Percentiles rank a stretch among this genome's conserved stretches.
These are phyloP conservation scores for Zygosaccharomyces sapae DNA, from an alignment of 1,139 yeast genomes.

Conservation along the genomic window DNA sequence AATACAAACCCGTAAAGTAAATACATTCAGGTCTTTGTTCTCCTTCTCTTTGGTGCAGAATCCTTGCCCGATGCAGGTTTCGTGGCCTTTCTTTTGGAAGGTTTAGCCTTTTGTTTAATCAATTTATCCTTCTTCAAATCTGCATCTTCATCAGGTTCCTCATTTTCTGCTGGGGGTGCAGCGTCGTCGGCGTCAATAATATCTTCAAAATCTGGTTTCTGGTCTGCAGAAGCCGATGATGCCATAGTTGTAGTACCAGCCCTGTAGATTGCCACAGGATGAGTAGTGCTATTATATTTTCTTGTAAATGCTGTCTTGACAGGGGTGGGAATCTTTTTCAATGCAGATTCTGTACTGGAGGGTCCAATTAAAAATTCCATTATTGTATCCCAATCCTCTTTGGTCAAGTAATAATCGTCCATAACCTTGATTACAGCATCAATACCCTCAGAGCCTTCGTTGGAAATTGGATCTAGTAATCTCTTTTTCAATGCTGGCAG, in stretches of 20 bases:
- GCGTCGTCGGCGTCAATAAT: conserved; percentile 61
- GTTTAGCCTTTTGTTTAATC: conserved; percentile 46
- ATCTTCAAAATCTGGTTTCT: conserved; percentile 58
- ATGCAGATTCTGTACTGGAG: conserved; percentile 43
- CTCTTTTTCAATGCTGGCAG: conserved; percentile 58
- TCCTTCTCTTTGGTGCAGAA: conserved; percentile 28
- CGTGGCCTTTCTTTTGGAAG: conserved; percentile 30
- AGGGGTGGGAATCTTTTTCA: conserved; percentile 66
- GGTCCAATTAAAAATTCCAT: conserved; percentile 78
- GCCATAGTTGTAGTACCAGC: conserved; percentile 39
- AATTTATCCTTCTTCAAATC: conserved; percentile 54
- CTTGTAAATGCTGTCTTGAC: conserved; percentile 84
- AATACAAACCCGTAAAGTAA: no score
- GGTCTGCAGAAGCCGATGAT: conserved; percentile 38
- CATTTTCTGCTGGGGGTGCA: conserved; percentile 48
- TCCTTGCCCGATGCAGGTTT: conserved; percentile 23
- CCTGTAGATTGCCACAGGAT: conserved; percentile 79
- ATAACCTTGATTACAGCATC: conserved; percentile 58
- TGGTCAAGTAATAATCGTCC: conserved; percentile 82
- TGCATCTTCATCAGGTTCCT: conserved; percentile 36
- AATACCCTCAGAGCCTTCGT: conserved; percentile 58
- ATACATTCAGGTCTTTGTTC: conserved; percentile 17
- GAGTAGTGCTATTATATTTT: conserved; percentile 66
- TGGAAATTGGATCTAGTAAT: conserved; percentile 53
- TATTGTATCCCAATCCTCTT: conserved; percentile 87